phyloP scores from a whole-genome alignment of 2,329 filamentous ascomycete genomes.

The Paraphaeosphaeria sporulosa region DNA sequence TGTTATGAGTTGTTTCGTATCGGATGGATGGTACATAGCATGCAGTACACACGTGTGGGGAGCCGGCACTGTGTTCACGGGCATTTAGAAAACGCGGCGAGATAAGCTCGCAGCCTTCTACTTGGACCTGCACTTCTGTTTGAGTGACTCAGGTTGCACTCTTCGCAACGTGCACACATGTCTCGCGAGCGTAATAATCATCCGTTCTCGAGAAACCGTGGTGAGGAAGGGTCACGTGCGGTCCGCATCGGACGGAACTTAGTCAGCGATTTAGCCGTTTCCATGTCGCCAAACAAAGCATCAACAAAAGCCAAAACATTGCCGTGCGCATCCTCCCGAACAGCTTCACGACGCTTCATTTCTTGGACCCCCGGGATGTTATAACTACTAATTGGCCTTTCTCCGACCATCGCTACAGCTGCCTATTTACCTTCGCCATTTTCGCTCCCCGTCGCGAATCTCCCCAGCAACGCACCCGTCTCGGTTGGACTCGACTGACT shows the following conservation, averaged over 20 bases:
- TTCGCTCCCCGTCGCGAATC: conserved; percentile 2
- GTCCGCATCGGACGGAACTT: neutral
- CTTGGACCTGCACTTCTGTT: neutral
- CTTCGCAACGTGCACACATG: neutral
- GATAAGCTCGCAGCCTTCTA: neutral
- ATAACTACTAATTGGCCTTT: conserved; percentile 7
- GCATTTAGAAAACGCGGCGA: too few relatives aligned
- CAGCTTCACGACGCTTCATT: conserved; percentile 10
- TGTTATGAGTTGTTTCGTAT: neutral
- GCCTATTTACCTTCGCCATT: neutral
- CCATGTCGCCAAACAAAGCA: conserved; percentile 13
- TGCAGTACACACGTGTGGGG: too few relatives aligned
- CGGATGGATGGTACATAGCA: too few relatives aligned
- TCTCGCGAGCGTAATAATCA: neutral
- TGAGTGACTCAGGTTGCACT: neutral
- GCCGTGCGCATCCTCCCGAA: conserved; percentile 9
- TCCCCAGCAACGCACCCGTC: conserved; percentile 4
- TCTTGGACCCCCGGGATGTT: conserved; percentile 4
- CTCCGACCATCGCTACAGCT: conserved; percentile 3
- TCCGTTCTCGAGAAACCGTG: neutral
- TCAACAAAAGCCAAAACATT: conserved; percentile 16
- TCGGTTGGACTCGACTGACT: neutral
- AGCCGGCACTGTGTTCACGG: too few relatives aligned
- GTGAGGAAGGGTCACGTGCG: neutral
- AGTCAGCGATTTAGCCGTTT: conserved; percentile 8